Percentiles rank a stretch among this genome's conserved stretches.
Evolutionary conservation across 257 asterid genomes (phyloP).

Genomic region (Nicotiana tabacum): DNA sequence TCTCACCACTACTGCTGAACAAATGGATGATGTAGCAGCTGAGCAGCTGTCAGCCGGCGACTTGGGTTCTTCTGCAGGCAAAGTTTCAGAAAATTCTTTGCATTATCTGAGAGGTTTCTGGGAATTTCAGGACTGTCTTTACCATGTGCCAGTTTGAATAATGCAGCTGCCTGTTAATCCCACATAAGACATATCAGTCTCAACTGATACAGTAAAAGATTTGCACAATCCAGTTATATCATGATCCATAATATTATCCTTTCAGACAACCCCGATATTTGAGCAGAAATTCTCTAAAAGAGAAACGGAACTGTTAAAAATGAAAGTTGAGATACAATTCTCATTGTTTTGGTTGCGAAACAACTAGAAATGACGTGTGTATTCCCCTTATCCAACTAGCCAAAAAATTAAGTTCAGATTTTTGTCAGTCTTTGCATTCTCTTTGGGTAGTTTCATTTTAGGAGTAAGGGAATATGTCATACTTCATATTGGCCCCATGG

Average conservation of each 20-base stretch:
- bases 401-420: not conserved
- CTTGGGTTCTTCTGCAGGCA: conserved; percentile 58
- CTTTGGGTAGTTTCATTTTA: not conserved
- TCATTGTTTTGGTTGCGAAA: not conserved
- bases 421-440: not conserved
- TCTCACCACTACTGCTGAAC: not conserved
- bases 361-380: not conserved
- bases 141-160: conserved; percentile 47
- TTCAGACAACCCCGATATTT: not conserved
- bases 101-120: conserved; percentile 49
- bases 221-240: not conserved
- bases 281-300: not conserved
- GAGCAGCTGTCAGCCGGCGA: conserved; percentile 49
- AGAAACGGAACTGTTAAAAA: not conserved
- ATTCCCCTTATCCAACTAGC: not conserved
- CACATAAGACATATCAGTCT: conserved; percentile 1
- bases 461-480: not conserved
- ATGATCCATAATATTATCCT: not conserved
- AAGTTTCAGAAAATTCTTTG: conserved; percentile 42
- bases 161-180: conserved; percentile 44
- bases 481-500: conserved; percentile 71
- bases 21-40: conserved; percentile 55
- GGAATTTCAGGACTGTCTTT: conserved; percentile 58
- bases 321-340: not conserved
- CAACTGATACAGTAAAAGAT: not conserved